Evolutionary conservation across 495 filamentous ascomycete genomes (phyloP).

Genomic region (Aspergillus olivimuriae): DNA sequence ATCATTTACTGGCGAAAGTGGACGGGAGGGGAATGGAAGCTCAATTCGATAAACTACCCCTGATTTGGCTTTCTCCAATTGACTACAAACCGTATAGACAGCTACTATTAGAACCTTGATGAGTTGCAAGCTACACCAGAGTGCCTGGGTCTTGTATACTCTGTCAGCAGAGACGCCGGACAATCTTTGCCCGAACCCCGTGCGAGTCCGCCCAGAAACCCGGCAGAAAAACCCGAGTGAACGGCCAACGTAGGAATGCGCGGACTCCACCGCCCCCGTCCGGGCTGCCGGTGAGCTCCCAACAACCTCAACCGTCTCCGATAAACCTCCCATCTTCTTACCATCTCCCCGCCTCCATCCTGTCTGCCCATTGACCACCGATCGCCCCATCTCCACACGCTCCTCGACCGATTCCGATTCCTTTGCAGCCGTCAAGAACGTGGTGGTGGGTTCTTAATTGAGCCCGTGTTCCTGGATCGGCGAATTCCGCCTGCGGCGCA

Average conservation of each 20-base stretch:
- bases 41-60: too few relatives aligned
- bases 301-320: slow-evolving; percentile 36
- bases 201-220: too few relatives aligned
- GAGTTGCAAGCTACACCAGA: too few relatives aligned
- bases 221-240: neutral
- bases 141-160: too few relatives aligned
- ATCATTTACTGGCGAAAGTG: too few relatives aligned
- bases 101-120: too few relatives aligned
- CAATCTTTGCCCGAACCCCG: too few relatives aligned
- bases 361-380: slow-evolving; percentile 2
- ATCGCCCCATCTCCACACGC: neutral
- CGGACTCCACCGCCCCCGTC: slow-evolving; percentile 29
- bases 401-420: neutral
- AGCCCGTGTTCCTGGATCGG: slow-evolving; percentile 16
- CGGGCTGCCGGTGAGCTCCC: slow-evolving; percentile 41
- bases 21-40: too few relatives aligned
- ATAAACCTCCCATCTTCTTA: slow-evolving; percentile 8
- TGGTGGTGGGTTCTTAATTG: slow-evolving; percentile 29
- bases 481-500: slow-evolving; percentile 14
- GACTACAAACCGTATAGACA: too few relatives aligned
- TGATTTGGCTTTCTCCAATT: too few relatives aligned
- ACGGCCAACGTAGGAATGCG: slow-evolving; percentile 11
- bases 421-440: slow-evolving; percentile 10
- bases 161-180: too few relatives aligned
- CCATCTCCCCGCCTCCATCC: slow-evolving; percentile 9